These are phyloP conservation scores for Sphagnum contortum DNA, from an alignment of 225 moss, liverwort and hornwort genomes.

Conservation along the genomic window DNA sequence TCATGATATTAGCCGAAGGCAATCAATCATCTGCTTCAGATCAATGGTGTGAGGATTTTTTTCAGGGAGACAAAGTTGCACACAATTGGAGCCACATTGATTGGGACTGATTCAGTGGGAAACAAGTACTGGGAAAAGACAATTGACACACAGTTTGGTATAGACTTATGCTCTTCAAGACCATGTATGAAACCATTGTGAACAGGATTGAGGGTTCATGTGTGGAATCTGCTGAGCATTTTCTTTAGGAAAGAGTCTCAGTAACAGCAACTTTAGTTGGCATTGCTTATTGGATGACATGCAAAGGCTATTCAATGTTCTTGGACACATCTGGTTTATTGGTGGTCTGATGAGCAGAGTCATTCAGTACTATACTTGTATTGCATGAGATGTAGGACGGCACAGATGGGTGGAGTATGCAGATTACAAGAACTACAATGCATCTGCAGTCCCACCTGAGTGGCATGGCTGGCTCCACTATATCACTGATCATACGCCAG, in stretches of 20 bases:
- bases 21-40: not conserved
- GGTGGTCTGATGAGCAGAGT: no score
- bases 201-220: not conserved
- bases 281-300: no score
- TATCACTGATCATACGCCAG: slow-evolving; percentile 64
- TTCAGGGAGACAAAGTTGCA: slow-evolving; percentile 64
- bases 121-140: slow-evolving; percentile 77
- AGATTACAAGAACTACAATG: slow-evolving; percentile 62
- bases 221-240: no score
- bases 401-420: slow-evolving; percentile 94
- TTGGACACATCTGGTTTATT: no score
- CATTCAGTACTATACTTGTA: no score
- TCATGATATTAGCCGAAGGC: not conserved
- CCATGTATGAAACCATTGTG: not conserved
- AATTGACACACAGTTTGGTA: slow-evolving; percentile 59
- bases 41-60: not conserved
- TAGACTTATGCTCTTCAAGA: not conserved
- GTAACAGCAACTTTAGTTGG: no score
- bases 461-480: slow-evolving; percentile 96
- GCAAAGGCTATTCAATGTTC: no score
- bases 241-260: no score
- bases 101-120: slow-evolving; percentile 63
- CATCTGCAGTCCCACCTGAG: slow-evolving; percentile 81
- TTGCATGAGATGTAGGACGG: slow-evolving; percentile 45
- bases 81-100: slow-evolving; percentile 37